Conservation (phyloP, 2,329 filamentous ascomycete species). For the Trichoderma sp. region DNA sequence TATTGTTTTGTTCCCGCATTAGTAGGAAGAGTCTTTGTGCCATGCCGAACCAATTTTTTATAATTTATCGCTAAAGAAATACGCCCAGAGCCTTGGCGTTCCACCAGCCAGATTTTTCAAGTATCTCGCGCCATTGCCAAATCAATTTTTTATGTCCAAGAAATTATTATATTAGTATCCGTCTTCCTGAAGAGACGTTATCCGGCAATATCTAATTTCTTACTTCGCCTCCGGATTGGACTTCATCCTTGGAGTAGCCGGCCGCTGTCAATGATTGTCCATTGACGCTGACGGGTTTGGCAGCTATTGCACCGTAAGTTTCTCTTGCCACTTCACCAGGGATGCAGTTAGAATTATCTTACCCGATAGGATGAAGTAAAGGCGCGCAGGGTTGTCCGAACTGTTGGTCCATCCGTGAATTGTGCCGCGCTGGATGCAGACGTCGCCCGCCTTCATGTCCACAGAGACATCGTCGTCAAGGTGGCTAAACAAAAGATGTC, state of each 20-base stretch:
- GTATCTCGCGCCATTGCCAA: background rate
- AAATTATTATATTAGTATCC: background rate
- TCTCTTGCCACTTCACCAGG: background rate
- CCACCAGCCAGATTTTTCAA: background rate
- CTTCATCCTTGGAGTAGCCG: slow-evolving; percentile 11
- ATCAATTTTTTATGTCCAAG: background rate
- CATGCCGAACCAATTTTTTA: background rate
- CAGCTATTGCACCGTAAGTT: slow-evolving; percentile 22
- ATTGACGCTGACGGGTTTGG: slow-evolving; percentile 16
- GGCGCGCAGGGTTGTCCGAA: slow-evolving; percentile 21
- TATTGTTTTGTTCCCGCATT: background rate
- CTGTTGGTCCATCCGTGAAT: slow-evolving; percentile 25
- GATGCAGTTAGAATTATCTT: slow-evolving; percentile 25
- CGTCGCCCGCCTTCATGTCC: slow-evolving; percentile 23
- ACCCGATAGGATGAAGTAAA: slow-evolving; percentile 24
- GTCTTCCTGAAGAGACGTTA: background rate
- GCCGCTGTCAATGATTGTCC: background rate
- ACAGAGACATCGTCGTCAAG: slow-evolving; percentile 24
- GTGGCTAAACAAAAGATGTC: slow-evolving; percentile 8
- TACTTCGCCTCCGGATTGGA: slow-evolving; percentile 1
- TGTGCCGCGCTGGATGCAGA: slow-evolving; percentile 26
- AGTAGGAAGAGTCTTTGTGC: background rate
- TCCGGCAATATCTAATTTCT: background rate
- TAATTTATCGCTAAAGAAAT: background rate
- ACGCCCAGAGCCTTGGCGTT: background rate